A percentile compares a stretch with the other conserved stretches of the same genome.
Conservation (phyloP, 1,284 basidiomycete genomes). For the Cryptococcus sp. region DNA sequence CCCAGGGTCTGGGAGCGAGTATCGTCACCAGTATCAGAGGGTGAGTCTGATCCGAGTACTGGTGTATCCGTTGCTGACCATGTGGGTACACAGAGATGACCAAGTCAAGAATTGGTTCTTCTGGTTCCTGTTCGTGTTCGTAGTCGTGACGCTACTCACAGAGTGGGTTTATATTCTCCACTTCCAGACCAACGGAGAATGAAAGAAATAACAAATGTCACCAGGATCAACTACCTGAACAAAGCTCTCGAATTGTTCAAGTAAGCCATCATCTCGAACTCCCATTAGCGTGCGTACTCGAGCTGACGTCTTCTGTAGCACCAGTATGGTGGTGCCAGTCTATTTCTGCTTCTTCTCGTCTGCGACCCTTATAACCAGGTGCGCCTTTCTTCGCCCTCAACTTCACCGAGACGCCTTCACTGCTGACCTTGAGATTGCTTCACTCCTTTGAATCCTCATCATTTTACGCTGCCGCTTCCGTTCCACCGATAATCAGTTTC, state of each 20-base stretch:
- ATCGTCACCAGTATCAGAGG: constrained; percentile 85
- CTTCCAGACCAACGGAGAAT: neutral
- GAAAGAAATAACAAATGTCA: neutral
- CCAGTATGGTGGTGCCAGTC: constrained; percentile 75
- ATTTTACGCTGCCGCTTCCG: neutral
- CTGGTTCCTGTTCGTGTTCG: constrained; percentile 83
- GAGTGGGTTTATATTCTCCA: constrained; percentile 27
- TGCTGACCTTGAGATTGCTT: neutral
- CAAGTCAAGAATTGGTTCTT: constrained; percentile 68
- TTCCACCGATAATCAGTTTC: constrained; percentile 42
- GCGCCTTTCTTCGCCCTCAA: constrained; percentile 48
- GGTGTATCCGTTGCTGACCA: neutral
- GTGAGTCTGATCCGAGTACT: constrained; percentile 55
- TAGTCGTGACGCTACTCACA: constrained; percentile 68
- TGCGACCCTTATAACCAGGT: constrained; percentile 67
- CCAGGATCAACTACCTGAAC: constrained; percentile 90
- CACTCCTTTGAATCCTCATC: no score
- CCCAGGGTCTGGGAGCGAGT: constrained; percentile 87
- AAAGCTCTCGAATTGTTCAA: constrained; percentile 96
- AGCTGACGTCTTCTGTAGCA: constrained; percentile 25
- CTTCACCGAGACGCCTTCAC: neutral
- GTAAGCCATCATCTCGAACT: constrained; percentile 19
- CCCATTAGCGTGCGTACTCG: constrained; percentile 1
- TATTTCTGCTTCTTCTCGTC: constrained; percentile 74
- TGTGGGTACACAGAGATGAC: constrained; percentile 34